phyloP scores from a whole-genome alignment of 345 rosid genomes.

The Schrenkiella parvula region DNA sequence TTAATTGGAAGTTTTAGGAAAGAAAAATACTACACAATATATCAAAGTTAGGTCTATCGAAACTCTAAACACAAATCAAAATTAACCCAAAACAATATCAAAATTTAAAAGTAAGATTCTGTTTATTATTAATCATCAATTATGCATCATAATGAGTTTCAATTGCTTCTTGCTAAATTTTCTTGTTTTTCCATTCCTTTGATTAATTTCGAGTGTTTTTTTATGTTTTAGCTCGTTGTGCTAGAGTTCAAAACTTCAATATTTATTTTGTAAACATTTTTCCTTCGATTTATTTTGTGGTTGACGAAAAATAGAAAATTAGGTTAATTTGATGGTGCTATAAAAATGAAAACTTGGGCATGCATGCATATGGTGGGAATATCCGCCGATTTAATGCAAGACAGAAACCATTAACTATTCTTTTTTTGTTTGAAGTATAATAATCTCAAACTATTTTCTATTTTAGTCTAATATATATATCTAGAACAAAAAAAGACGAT shows the following conservation, averaged over 20 bases:
- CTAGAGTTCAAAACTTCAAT: neutral
- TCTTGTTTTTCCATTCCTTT: neutral
- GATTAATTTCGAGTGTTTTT: neutral
- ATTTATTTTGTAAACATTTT: neutral
- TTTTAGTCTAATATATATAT: too few relatives aligned
- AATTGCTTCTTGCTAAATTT: neutral
- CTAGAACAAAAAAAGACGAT: neutral
- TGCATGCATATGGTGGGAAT: neutral
- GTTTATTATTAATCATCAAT: neutral
- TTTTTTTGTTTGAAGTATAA: neutral
- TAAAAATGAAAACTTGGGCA: neutral
- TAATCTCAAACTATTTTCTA: neutral
- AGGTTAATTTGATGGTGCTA: neutral
- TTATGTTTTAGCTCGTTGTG: neutral
- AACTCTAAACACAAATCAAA: neutral
- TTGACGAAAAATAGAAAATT: neutral
- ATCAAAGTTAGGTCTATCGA: neutral
- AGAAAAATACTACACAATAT: neutral
- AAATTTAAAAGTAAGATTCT: neutral
- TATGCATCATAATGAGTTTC: neutral
- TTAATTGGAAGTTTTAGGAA: neutral
- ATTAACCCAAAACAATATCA: neutral
- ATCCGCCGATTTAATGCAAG: neutral
- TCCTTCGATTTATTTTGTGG: neutral
- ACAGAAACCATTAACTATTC: neutral